phyloP scores from a whole-genome alignment of 371 early-diverging fungal species.

The Mucor sp. region DNA sequence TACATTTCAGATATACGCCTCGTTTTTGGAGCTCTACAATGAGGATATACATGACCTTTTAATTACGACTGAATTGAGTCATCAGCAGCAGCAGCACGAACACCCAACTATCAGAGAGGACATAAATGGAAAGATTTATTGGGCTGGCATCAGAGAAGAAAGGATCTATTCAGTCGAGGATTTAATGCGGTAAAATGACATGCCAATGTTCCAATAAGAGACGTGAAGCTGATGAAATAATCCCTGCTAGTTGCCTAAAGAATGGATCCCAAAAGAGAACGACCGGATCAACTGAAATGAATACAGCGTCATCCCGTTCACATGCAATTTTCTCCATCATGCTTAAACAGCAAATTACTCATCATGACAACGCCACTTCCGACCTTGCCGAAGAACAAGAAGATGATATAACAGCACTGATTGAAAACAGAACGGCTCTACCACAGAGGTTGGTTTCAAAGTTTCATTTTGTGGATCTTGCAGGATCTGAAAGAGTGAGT shows the following conservation, averaged over 20 bases:
- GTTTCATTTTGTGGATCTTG: slow-evolving; percentile 16
- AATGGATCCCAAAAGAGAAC: slow-evolving; percentile 84
- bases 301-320: slow-evolving; percentile 89
- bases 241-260: slow-evolving; percentile 49
- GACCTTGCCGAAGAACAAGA: background rate
- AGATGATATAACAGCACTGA: background rate
- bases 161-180: slow-evolving; percentile 68
- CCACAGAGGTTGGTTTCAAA: slow-evolving; percentile 35
- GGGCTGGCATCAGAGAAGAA: slow-evolving; percentile 87
- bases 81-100: background rate
- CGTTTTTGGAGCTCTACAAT: slow-evolving; percentile 94
- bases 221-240: background rate
- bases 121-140: slow-evolving; percentile 82
- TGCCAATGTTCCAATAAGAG: background rate
- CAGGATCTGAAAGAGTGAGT: slow-evolving; percentile 65
- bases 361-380: slow-evolving; percentile 12
- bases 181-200: slow-evolving; percentile 56
- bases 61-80: slow-evolving; percentile 35
- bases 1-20: slow-evolving; percentile 60
- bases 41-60: slow-evolving; percentile 86
- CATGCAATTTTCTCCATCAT: slow-evolving; percentile 97
- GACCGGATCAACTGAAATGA: slow-evolving; percentile 96
- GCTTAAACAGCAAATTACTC: slow-evolving; percentile 54
- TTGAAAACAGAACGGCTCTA: background rate
- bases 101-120: slow-evolving; percentile 83